Conservation (phyloP, 441 rosid genomes). For the Arabidopsis hybrid region DNA sequence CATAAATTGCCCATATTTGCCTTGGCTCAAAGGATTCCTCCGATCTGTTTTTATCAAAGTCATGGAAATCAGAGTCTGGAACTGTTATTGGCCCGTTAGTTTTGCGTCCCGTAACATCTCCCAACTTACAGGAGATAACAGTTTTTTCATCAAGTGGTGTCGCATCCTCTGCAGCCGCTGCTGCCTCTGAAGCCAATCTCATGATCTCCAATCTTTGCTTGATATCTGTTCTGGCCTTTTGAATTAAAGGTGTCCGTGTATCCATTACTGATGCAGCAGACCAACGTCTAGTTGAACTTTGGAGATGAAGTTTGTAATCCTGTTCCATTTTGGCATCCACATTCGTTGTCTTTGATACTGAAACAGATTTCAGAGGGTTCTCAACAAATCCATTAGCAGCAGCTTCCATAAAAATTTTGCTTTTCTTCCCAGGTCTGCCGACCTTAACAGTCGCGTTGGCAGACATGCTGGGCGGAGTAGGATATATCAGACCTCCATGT, state of each 20-base stretch:
- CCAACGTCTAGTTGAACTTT: conserved; percentile 56
- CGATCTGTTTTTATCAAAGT: conserved; percentile 87
- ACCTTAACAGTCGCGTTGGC: conserved; percentile 55
- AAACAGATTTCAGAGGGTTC: conserved; percentile 48
- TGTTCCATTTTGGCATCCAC: conserved; percentile 47
- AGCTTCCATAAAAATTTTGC: conserved; percentile 61
- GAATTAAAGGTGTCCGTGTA: conserved; percentile 80
- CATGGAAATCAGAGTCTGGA: conserved; percentile 96
- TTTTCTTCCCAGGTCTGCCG: conserved; percentile 76
- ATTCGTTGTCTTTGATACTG: conserved; percentile 54
- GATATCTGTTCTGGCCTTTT: conserved; percentile 77
- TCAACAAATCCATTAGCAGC: conserved; percentile 62
- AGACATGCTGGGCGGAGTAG: conserved; percentile 44
- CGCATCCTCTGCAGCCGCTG: conserved; percentile 42
- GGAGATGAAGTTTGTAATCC: conserved; percentile 55
- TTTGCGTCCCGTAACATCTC: conserved; percentile 47
- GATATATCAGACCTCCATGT: conserved; percentile 34
- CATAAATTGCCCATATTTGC: conserved; percentile 98
- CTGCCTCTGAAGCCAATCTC: conserved; percentile 57
- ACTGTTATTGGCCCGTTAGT: conserved; percentile 70
- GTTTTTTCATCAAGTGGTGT: conserved; percentile 46
- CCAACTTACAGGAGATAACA: conserved; percentile 44
- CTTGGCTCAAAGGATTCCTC: conserved; percentile 97
- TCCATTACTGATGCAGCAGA: conserved; percentile 73
- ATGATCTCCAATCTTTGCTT: conserved; percentile 68